A percentile compares a stretch with the other conserved stretches of the same genome.
Conservation (phyloP, 805 yeast species). For the Barnettozyma siamensis region DNA sequence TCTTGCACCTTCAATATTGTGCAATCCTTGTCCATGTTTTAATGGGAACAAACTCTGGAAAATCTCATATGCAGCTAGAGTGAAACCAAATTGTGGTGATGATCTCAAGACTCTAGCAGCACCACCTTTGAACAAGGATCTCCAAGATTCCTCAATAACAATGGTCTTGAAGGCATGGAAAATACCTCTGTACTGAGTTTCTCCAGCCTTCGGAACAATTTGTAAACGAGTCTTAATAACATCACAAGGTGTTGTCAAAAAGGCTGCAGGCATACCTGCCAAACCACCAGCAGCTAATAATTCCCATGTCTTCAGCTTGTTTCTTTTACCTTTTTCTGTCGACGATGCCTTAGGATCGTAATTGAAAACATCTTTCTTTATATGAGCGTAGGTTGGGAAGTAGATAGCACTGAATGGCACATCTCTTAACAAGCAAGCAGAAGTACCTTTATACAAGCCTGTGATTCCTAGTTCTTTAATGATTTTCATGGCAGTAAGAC, state of each 20-base stretch:
- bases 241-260: conserved; percentile 93
- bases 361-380: conserved; percentile 74
- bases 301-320: conserved; percentile 73
- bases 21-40: conserved; percentile 27
- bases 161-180: conserved; percentile 72
- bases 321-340: conserved; percentile 47
- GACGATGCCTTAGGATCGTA: conserved; percentile 55
- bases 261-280: conserved; percentile 98
- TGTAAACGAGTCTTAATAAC: conserved; percentile 94
- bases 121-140: conserved; percentile 94
- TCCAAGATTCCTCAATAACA: conserved; percentile 72
- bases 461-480: conserved; percentile 71
- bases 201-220: conserved; percentile 73
- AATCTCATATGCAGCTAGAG: conserved; percentile 93
- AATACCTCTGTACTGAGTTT: conserved; percentile 71
- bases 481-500: conserved; percentile 57
- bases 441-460: conserved; percentile 88
- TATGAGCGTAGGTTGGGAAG: conserved; percentile 94
- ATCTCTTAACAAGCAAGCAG: conserved; percentile 89
- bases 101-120: conserved; percentile 91
- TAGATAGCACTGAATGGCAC: conserved; percentile 96
- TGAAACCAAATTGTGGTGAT: conserved; percentile 96
- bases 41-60: conserved; percentile 77
- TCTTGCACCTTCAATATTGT: conserved; percentile 18
- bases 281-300: conserved; percentile 82